Conservation (phyloP, 306 rosid genomes). For the Trifolium repens region DNA sequence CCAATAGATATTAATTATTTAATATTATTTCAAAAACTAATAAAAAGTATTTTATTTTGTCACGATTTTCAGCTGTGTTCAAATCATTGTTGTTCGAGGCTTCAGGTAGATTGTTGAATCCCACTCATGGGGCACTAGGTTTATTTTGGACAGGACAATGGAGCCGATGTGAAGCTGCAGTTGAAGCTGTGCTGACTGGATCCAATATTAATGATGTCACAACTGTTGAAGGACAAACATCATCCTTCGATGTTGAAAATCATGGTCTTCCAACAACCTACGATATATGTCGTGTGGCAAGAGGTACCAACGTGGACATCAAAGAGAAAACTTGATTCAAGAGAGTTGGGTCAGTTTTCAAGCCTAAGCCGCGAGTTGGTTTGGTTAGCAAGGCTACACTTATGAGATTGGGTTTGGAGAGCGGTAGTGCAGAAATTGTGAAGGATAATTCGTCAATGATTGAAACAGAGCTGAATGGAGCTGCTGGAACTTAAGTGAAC, state of each 20-base stretch:
- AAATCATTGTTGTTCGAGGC: constrained; percentile 70
- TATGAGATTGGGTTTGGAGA: constrained; percentile 24
- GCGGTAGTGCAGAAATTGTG: constrained; percentile 21
- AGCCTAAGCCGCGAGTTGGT: constrained; percentile 26
- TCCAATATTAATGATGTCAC: constrained; percentile 29
- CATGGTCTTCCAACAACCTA: constrained; percentile 4
- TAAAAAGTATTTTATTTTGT: neutral
- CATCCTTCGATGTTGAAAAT: neutral
- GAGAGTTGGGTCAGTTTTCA: constrained; percentile 22
- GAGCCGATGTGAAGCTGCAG: constrained; percentile 66
- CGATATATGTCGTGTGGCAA: constrained; percentile 58
- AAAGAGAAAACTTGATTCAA: constrained; percentile 46
- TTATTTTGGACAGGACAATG: constrained; percentile 58
- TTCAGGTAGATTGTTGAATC: constrained; percentile 72
- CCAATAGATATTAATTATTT: too few species aligned
- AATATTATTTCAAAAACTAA: too few species aligned
- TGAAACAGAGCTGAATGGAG: constrained; percentile 10
- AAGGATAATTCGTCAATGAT: constrained; percentile 30
- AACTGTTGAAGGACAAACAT: neutral
- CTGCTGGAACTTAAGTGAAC: constrained; percentile 16
- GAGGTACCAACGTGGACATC: neutral
- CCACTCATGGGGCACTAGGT: constrained; percentile 68
- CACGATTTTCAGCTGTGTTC: constrained; percentile 52
- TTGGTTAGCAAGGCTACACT: neutral
- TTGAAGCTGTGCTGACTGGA: constrained; percentile 59